These are phyloP conservation scores for Camellia lanceoleosa DNA, from an alignment of 148 eudicot genomes.

Conservation along the genomic window DNA sequence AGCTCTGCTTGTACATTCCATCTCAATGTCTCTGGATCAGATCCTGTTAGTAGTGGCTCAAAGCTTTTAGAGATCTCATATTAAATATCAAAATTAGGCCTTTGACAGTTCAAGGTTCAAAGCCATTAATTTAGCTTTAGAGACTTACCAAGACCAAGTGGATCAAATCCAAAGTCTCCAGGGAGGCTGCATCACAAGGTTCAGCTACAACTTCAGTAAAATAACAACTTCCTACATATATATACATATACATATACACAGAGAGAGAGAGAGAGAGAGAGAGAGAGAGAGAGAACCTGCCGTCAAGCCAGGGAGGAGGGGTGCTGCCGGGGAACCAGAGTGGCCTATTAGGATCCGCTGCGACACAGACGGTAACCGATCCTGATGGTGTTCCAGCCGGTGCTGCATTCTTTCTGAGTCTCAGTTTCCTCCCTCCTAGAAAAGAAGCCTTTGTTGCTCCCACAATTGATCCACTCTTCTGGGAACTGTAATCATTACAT, in stretches of 20 bases:
- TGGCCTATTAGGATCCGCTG: slow-evolving; percentile 86
- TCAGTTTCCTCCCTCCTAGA: slow-evolving; percentile 65
- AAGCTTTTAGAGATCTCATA: too few species aligned
- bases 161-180: slow-evolving; percentile 97
- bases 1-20: slow-evolving; percentile 86
- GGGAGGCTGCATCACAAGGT: slow-evolving; percentile 69
- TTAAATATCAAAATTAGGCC: too few species aligned
- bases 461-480: slow-evolving; percentile 55
- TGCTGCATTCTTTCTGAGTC: slow-evolving; percentile 45
- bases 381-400: slow-evolving; percentile 23
- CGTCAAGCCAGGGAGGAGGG: slow-evolving; percentile 97
- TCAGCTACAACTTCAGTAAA: background rate
- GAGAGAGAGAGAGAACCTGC: slow-evolving; percentile 47
- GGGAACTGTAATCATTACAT: slow-evolving; percentile 46
- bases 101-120: background rate
- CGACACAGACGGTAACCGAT: slow-evolving; percentile 39
- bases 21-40: slow-evolving; percentile 88
- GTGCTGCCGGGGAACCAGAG: slow-evolving; percentile 98
- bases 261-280: background rate
- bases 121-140: background rate
- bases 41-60: slow-evolving; percentile 39
- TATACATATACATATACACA: too few species aligned
- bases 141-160: slow-evolving; percentile 83
- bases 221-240: background rate
- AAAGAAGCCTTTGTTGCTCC: slow-evolving; percentile 77